Evolutionary conservation across 1,139 yeast species (phyloP).

Genomic region (Suhomyces bribrorum): DNA sequence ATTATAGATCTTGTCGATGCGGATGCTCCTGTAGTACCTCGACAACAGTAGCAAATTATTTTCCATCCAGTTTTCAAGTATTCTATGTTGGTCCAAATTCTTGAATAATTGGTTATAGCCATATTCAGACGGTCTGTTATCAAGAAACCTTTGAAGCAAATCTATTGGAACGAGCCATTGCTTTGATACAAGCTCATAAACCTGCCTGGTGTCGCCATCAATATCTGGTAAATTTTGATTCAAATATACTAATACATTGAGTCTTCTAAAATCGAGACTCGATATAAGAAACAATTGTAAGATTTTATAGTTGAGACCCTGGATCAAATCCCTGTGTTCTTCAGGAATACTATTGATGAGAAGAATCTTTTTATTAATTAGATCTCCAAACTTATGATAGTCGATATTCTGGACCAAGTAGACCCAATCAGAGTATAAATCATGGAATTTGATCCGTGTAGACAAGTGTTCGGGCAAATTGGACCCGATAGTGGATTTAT

Average conservation of each 20-base stretch:
- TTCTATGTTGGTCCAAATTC: slow-evolving; percentile 15
- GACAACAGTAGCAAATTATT: slow-evolving; percentile 34
- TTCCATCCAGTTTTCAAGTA: slow-evolving; percentile 32
- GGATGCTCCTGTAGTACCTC: slow-evolving; percentile 31
- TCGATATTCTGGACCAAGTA: slow-evolving; percentile 24
- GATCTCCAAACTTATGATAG: slow-evolving; percentile 31
- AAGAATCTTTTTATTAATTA: slow-evolving; percentile 41
- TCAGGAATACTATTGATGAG: slow-evolving; percentile 21
- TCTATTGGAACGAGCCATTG: slow-evolving; percentile 22
- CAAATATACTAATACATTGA: slow-evolving; percentile 30
- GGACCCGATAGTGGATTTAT: neutral
- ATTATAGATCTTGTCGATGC: slow-evolving; percentile 18
- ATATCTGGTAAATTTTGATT: slow-evolving; percentile 8
- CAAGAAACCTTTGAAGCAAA: slow-evolving; percentile 21
- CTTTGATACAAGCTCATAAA: slow-evolving; percentile 12
- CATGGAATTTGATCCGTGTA: slow-evolving; percentile 20
- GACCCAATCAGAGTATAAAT: slow-evolving; percentile 35
- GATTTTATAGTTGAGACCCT: slow-evolving; percentile 25
- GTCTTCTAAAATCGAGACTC: slow-evolving; percentile 37
- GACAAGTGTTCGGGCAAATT: neutral
- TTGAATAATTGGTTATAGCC: slow-evolving; percentile 11
- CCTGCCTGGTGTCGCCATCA: slow-evolving; percentile 2
- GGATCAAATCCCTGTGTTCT: slow-evolving; percentile 3
- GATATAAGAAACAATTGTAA: slow-evolving; percentile 33
- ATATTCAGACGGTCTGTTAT: slow-evolving; percentile 1